phyloP scores from a whole-genome alignment of 495 filamentous ascomycete genomes.

The Penicillium herquei region DNA sequence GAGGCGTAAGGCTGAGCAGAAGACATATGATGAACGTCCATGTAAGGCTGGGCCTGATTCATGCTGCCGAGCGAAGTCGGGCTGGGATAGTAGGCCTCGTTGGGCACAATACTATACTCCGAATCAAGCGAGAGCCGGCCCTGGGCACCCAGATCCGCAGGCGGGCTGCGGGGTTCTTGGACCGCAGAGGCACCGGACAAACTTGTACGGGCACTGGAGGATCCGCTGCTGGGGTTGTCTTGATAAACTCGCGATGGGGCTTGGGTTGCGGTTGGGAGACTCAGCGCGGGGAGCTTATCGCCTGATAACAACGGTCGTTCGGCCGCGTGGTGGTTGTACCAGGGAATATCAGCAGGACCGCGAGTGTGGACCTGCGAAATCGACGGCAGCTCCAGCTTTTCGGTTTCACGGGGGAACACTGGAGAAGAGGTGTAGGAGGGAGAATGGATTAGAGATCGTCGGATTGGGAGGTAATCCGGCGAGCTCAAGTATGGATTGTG shows the following conservation, averaged over 20 bases:
- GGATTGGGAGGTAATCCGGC: constrained; percentile 31
- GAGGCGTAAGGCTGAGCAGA: constrained; percentile 75
- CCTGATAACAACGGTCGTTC: constrained; percentile 66
- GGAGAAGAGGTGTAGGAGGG: constrained; percentile 28
- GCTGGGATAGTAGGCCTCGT: constrained; percentile 40
- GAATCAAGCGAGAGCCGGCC: constrained; percentile 40
- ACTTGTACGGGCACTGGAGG: constrained; percentile 38
- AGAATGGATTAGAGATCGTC: constrained; percentile 17
- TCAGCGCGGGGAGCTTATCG: constrained; percentile 77
- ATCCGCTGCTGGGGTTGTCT: constrained; percentile 25
- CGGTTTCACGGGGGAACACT: constrained; percentile 60
- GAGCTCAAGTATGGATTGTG: constrained; percentile 17
- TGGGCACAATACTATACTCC: constrained; percentile 34
- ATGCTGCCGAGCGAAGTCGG: constrained; percentile 62
- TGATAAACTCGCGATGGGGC: constrained; percentile 53
- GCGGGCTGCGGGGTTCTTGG: constrained; percentile 36
- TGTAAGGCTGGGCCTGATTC: constrained; percentile 80
- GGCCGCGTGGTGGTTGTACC: constrained; percentile 70
- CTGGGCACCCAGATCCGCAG: constrained; percentile 37
- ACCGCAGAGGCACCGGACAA: constrained; percentile 34
- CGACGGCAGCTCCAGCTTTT: constrained; percentile 98
- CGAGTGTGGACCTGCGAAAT: constrained; percentile 87
- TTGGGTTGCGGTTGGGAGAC: constrained; percentile 64
- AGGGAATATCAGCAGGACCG: constrained; percentile 76
- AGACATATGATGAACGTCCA: constrained; percentile 88